These are phyloP conservation scores for Chytriomyces sp. DNA, from an alignment of 192 early-diverging fungal genomes.

Conservation along the genomic window DNA sequence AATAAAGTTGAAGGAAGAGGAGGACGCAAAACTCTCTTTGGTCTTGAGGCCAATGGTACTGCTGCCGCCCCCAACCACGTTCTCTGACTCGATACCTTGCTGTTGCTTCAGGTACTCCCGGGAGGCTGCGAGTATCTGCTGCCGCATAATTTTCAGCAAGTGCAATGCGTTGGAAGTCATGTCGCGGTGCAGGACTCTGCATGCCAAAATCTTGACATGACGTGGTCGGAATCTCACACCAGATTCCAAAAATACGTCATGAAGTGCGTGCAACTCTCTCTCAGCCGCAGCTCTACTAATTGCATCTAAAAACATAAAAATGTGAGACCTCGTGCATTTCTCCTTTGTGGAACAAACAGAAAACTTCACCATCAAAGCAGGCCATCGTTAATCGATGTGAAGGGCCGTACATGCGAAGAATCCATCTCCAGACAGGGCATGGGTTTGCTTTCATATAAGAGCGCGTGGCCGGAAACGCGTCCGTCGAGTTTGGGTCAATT, in stretches of 20 bases:
- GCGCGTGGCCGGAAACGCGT: conserved; percentile 52
- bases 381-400: conserved; percentile 54
- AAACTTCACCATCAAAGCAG: conserved; percentile 52
- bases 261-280: conserved; percentile 52
- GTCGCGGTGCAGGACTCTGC: conserved; percentile 57
- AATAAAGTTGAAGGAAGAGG: conserved; percentile 17
- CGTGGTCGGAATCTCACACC: conserved; percentile 55
- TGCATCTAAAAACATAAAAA: conserved; percentile 42
- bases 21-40: neutral
- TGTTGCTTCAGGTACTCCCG: conserved; percentile 4
- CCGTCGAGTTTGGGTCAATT: conserved; percentile 33
- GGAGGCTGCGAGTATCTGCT: conserved; percentile 37
- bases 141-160: conserved; percentile 42
- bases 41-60: neutral
- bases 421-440: conserved; percentile 58
- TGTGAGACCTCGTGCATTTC: neutral
- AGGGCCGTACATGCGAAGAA: conserved; percentile 53
- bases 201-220: conserved; percentile 62
- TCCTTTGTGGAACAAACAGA: conserved; percentile 5
- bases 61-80: neutral
- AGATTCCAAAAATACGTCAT: conserved; percentile 49
- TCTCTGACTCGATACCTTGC: neutral
- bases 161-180: conserved; percentile 61
- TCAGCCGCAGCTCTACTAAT: conserved; percentile 57
- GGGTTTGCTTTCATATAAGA: conserved; percentile 57